Conservation (phyloP, 805 yeast species). For the Hermanozyma aechmeae region DNA sequence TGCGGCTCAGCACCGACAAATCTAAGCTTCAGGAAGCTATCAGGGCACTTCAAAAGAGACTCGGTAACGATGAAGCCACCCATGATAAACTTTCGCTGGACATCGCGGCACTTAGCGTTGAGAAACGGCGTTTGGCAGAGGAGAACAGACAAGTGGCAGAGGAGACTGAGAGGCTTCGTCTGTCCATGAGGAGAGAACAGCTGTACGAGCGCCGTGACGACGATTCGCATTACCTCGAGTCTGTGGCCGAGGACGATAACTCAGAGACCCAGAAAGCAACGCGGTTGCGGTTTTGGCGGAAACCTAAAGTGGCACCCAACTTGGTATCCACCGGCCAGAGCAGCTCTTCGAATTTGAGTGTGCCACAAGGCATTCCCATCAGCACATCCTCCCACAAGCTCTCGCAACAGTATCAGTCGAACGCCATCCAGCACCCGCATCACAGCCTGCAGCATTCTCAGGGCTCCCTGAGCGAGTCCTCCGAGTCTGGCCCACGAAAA, state of each 20-base stretch:
- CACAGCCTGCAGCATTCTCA: too few species aligned
- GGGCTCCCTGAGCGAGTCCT: conserved; percentile 3
- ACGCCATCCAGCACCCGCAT: conserved; percentile 6
- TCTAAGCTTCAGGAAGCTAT: conserved; percentile 21
- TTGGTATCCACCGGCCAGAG: too few species aligned
- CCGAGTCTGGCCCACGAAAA: conserved; percentile 5
- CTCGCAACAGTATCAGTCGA: conserved; percentile 7
- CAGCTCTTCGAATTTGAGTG: too few species aligned
- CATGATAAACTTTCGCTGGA: conserved; percentile 40
- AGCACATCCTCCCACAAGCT: conserved; percentile 12
- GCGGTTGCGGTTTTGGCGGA: conserved; percentile 35
- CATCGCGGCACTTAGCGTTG: conserved; percentile 38
- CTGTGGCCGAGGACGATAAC: too few species aligned
- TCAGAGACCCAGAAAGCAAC: conserved; percentile 33
- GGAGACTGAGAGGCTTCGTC: too few species aligned
- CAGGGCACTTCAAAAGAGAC: conserved; percentile 30
- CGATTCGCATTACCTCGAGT: too few species aligned
- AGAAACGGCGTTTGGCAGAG: conserved; percentile 35
- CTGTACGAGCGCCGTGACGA: too few species aligned
- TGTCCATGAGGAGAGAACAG: too few species aligned
- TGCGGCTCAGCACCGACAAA: conserved; percentile 20
- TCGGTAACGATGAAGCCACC: conserved; percentile 30
- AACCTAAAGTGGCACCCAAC: conserved; percentile 26
- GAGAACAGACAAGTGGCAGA: too few species aligned
- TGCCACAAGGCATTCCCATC: too few species aligned